Evolutionary conservation across 495 filamentous ascomycete genomes (phyloP).

Genomic region (Penicillium pancosmium): DNA sequence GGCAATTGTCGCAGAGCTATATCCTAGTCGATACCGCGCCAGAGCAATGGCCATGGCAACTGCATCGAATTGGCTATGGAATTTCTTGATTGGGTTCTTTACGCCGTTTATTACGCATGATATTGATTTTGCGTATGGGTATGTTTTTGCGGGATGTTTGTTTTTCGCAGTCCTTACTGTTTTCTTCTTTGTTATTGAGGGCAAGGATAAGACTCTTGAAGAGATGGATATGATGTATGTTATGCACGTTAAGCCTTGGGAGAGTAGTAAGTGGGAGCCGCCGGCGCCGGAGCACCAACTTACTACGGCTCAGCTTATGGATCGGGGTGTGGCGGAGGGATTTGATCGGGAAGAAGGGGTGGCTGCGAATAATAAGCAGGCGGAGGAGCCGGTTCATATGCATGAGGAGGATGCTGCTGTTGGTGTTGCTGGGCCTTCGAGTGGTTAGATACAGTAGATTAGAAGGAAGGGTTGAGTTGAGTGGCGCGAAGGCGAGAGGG

Average conservation of each 20-base stretch:
- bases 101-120: constrained; percentile 71
- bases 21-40: constrained; percentile 72
- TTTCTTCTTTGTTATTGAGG: constrained; percentile 74
- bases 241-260: constrained; percentile 62
- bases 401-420: constrained; percentile 27
- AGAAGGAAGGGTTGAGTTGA: too few species aligned
- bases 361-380: constrained; percentile 16
- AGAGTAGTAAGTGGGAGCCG: constrained; percentile 44
- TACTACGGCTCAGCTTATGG: constrained; percentile 35
- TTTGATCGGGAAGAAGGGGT: constrained; percentile 22
- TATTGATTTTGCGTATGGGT: constrained; percentile 76
- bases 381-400: constrained; percentile 19
- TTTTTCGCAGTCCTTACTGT: constrained; percentile 66
- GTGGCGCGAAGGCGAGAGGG: too few species aligned
- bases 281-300: constrained; percentile 35
- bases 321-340: constrained; percentile 27
- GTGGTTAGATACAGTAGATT: constrained; percentile 5
- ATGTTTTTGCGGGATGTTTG: constrained; percentile 74
- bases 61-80: constrained; percentile 84
- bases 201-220: constrained; percentile 64
- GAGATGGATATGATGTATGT: constrained; percentile 87
- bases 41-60: constrained; percentile 78
- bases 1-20: constrained; percentile 80
- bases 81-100: constrained; percentile 81
- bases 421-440: constrained; percentile 24